Base-by-base conservation (phyloP, 2,329 filamentous ascomycete species). In the Bisporella sp. region DNA sequence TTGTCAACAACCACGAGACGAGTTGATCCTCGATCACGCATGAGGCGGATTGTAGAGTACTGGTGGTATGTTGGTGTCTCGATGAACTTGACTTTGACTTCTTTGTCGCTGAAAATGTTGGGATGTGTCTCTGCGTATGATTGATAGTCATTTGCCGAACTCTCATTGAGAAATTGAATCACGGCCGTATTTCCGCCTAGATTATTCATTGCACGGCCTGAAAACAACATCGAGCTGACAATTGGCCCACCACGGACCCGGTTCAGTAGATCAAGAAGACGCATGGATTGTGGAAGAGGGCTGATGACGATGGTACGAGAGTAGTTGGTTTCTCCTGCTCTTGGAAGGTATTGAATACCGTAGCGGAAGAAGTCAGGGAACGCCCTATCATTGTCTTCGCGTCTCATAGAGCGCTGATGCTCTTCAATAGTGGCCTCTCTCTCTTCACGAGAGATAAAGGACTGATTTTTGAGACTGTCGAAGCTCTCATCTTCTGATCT, bases 241-340 rank as follows among this genome's bases (percentile, higher is more conserved):
- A 65, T 41, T 31, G 56, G 49, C 2, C 62, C 62, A 6, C 60
- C 61, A 35, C 59, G 32, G 31, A 63, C 57, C 8, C 57, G 46
- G 1, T 46, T 47, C 11, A 65, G 41, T 1, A 65, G 53, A 44
- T 63, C 59, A 9, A 57, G 40, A 5, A 61, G 43, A 5, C 54
- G n/a, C 7, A 58, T 56, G 9, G 48, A 44, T 2, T 31, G 7
- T 1, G 62, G 59, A 1, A 65, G 46, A 41, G 57, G 57, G 4
- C 43, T 39, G 11, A 65, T 56, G 11, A 52, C 48, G 6, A 65
- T 55, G 1, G 57, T 57, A 3, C 62, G 58, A 5, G 52, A 32
- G 8, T 45, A 52, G 31, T 62, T 60, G 2, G 6, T 41, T 13
- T 62, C 59, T 3, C 30, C 40, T 5, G 50, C 39, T 1, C 31